Evolutionary conservation across 345 rosid species (phyloP).

Genomic region (Eucalyptus marginata): DNA sequence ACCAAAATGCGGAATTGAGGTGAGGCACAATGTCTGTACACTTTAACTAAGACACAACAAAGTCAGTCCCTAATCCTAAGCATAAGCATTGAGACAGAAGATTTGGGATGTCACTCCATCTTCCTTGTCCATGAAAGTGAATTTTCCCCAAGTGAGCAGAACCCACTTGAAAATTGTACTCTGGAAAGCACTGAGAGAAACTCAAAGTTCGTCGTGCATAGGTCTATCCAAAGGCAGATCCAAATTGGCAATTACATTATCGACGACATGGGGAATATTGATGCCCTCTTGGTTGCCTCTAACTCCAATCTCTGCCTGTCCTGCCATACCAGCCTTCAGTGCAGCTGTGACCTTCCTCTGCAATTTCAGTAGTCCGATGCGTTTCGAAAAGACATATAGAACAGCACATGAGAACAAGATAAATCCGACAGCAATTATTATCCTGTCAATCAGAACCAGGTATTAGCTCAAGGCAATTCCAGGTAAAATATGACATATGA

Average conservation of each 20-base stretch:
- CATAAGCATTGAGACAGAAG: background rate
- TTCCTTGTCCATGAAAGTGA: background rate
- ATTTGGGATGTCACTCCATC: background rate
- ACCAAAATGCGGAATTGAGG: background rate
- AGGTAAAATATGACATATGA: background rate
- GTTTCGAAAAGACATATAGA: slow-evolving; percentile 81
- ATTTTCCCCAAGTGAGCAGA: background rate
- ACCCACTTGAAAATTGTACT: background rate
- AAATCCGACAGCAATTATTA: slow-evolving; percentile 55
- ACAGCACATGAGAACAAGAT: slow-evolving; percentile 66
- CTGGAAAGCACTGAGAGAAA: background rate
- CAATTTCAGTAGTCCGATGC: slow-evolving; percentile 58
- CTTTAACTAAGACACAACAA: background rate
- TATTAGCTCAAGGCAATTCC: background rate
- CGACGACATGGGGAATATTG: slow-evolving; percentile 19
- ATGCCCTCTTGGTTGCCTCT: slow-evolving; percentile 22
- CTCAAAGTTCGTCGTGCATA: slow-evolving; percentile 70
- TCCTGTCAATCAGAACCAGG: slow-evolving; percentile 17
- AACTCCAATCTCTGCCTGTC: slow-evolving; percentile 21
- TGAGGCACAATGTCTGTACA: background rate
- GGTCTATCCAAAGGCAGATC: slow-evolving; percentile 28
- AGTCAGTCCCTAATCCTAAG: background rate
- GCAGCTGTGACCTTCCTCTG: slow-evolving; percentile 77
- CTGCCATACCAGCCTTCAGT: slow-evolving; percentile 56
- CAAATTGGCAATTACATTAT: slow-evolving; percentile 24